Evolutionary conservation across 495 filamentous ascomycete species (phyloP), one percentile per base, ranked within the genome.

Genomic region (Aspergillus wentii): DNA sequence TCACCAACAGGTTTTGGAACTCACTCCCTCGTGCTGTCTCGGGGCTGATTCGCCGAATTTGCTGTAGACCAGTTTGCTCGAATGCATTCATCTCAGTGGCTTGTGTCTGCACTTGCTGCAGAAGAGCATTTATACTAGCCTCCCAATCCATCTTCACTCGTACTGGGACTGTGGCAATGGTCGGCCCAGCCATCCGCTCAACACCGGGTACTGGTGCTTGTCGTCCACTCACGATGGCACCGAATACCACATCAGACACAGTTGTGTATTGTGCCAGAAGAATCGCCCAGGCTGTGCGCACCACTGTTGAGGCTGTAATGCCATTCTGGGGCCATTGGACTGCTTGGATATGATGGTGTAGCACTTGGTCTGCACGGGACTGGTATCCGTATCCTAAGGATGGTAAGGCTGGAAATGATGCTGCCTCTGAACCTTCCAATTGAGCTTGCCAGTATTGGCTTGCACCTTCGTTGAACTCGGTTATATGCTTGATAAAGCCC

Each of bases 21-120:
- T 76, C 65, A 38, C 71, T n/a, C n/a, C n/a, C n/a, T n/a, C n/a
- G 76, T 5, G 76, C 53, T 1, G 73, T 61, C 26, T 79, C 76
- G 0, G 57, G 30, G 27, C 63, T 70, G 9, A 81, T 48, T 6
- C 52, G 48, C 25, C 66, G 61, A 26, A 86, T 83, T 30, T 76
- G 61, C 41, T 68, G 62, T 0, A 75, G 43, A 13, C 72, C 71
- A 15, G 51, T 34, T 17, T 74, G 69, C 37, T 74, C 58, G 33
- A 60, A 63, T 5, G 56, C 47, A 15, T 65, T 64, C 41, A 71
- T 61, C 5, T 56, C 50, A 14, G 42, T 48, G 9, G 41, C 48
- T 40, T 64, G 52, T 4, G 33, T 20, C 28, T 75, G 70, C 1
- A 74, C 19, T 1, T 60, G 23, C 20, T 63, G 48, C 6, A 83